phyloP scores from a whole-genome alignment of 306 rosid genomes.

The Rubus idaeus region DNA sequence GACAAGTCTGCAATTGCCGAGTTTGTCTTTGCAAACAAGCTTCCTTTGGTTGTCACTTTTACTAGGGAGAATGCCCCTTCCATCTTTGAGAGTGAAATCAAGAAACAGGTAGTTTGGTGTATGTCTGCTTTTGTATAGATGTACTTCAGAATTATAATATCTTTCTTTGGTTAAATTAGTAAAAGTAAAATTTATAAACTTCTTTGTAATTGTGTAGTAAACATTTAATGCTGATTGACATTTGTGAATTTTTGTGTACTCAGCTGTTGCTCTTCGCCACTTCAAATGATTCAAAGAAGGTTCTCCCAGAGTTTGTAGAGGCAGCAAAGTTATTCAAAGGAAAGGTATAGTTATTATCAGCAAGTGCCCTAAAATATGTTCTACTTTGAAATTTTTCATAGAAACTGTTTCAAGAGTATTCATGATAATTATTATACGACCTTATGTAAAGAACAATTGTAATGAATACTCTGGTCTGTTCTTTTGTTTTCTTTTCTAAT shows the following conservation, averaged over 20 bases:
- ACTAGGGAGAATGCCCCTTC: conserved; percentile 84
- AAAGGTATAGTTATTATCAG: conserved; percentile 55
- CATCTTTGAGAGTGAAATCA: conserved; percentile 82
- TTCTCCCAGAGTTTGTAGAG: conserved; percentile 67
- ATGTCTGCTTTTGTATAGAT: neutral
- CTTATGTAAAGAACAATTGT: neutral
- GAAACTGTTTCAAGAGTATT: neutral
- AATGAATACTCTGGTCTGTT: neutral
- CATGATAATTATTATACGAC: neutral
- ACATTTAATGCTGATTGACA: conserved; percentile 7
- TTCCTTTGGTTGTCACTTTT: conserved; percentile 81
- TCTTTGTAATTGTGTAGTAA: neutral
- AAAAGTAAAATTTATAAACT: neutral
- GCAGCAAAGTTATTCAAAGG: conserved; percentile 87
- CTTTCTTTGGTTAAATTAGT: neutral
- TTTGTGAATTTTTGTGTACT: conserved; percentile 24
- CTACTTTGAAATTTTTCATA: neutral
- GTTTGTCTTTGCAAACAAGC: conserved; percentile 80
- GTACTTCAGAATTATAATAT: neutral
- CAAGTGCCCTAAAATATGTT: neutral
- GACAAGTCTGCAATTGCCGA: conserved; percentile 63
- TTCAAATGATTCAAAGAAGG: conserved; percentile 67
- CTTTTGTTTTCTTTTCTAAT: neutral
- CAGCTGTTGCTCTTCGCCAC: conserved; percentile 78
- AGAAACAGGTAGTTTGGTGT: conserved; percentile 78